Evolutionary conservation across 2,329 filamentous ascomycete species (phyloP), one percentile per base, ranked within the genome.

Genomic region (Teratosphaeriaceae sp.): DNA sequence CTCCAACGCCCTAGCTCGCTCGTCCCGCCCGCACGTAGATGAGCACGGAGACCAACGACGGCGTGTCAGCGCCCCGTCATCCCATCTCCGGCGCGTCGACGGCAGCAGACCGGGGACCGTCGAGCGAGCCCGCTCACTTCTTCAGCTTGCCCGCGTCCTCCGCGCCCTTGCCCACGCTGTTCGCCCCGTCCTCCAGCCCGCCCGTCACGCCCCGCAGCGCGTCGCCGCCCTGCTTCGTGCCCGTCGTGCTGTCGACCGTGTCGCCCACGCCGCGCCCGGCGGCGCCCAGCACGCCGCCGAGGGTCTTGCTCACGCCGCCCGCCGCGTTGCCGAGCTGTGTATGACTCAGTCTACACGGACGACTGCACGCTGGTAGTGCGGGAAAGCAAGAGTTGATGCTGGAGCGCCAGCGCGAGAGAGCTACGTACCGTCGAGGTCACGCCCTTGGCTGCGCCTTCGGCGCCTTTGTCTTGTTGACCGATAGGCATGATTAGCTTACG

Each of bases 301-400:
- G 64, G 2, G 73, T 77, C 46, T 72, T 71, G 5, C 71, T 67
- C 15, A 76, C 59, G 26, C 75, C 75, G n/a, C 73, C 74, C 30
- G 71, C 68, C 1, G 71, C 71, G 56, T 78, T 78, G 38, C 75
- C 75, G 20, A 60, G 24, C 55, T 56, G 22, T 21, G 12, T 13
- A 13, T 15, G 24, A 18, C 26, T 45, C 29, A 29, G 40, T 29
- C 3, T 18, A n/a, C 16, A 27, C 18, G 22, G n/a, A 30, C n/a
- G n/a, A n/a, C n/a, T n/a, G n/a, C n/a, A n/a, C n/a, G n/a, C n/a
- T n/a, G n/a, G n/a, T n/a, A n/a, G n/a, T n/a, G n/a, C n/a, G n/a
- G n/a, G n/a, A n/a, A n/a, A n/a, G n/a, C n/a, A n/a, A n/a, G n/a
- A n/a, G n/a, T n/a, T n/a, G n/a, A n/a, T n/a, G n/a, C n/a, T n/a